Evolutionary conservation across 1,284 basidiomycete genomes (phyloP).

Genomic region (Ceratobasidium sp.): DNA sequence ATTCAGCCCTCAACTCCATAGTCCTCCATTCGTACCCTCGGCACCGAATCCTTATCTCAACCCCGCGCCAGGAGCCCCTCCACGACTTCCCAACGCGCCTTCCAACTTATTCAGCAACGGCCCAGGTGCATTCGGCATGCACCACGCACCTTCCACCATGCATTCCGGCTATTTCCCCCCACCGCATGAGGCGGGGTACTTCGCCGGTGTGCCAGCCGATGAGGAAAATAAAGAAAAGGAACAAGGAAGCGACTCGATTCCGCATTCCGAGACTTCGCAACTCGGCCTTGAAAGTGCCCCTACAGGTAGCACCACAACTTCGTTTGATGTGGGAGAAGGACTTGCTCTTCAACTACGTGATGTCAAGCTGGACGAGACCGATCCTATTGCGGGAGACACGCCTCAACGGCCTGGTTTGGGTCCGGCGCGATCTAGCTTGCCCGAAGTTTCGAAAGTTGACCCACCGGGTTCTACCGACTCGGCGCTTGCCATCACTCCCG

Average conservation of each 20-base stretch:
- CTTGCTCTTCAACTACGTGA: conserved; percentile 29
- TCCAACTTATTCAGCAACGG: conserved; percentile 10
- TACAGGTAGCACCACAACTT: conserved; percentile 27
- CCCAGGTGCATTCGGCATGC: conserved; percentile 33
- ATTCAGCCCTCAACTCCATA: conserved; percentile 42
- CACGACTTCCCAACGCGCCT: conserved; percentile 25
- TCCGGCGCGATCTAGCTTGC: conserved; percentile 8
- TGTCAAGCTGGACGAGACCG: conserved; percentile 14
- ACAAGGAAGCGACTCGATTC: conserved; percentile 11
- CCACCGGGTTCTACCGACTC: not conserved
- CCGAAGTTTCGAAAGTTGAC: conserved; percentile 9
- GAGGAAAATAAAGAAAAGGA: conserved; percentile 25
- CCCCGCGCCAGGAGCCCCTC: conserved; percentile 32
- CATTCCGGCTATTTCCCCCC: conserved; percentile 27
- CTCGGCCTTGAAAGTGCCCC: conserved; percentile 11
- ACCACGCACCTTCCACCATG: conserved; percentile 25
- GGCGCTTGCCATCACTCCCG: conserved; percentile 25
- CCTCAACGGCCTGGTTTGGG: conserved; percentile 4
- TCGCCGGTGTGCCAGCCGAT: not conserved
- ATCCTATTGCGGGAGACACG: conserved; percentile 4
- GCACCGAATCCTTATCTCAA: conserved; percentile 36
- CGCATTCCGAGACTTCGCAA: conserved; percentile 19
- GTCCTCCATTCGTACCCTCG: conserved; percentile 27
- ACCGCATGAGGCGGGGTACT: conserved; percentile 33
- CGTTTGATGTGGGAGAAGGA: conserved; percentile 33